These are phyloP conservation scores for Gymnopus androsaceus DNA, from an alignment of 1,284 basidiomycete genomes.

Conservation along the genomic window DNA sequence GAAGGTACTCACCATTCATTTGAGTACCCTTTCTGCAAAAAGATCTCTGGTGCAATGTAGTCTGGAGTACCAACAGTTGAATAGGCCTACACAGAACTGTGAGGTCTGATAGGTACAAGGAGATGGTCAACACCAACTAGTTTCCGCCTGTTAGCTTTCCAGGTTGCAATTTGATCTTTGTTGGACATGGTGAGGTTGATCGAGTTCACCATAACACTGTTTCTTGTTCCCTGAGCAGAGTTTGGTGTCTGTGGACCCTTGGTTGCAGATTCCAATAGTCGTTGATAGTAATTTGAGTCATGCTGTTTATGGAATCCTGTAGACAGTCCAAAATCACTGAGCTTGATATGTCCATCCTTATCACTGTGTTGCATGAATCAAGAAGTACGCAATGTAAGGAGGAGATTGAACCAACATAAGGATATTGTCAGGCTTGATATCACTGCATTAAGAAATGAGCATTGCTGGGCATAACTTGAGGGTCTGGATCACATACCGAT, in stretches of 20 bases:
- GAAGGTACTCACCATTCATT: slow-evolving; percentile 99
- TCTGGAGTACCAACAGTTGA: slow-evolving; percentile 99
- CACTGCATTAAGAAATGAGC: slow-evolving; percentile 48
- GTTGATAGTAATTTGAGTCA: slow-evolving; percentile 89
- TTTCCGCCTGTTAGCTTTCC: slow-evolving; percentile 98
- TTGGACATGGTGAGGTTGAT: slow-evolving; percentile 94
- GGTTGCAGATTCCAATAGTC: slow-evolving; percentile 55
- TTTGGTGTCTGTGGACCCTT: slow-evolving; percentile 35
- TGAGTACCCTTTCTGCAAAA: slow-evolving; percentile 94
- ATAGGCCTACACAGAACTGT: slow-evolving; percentile 69
- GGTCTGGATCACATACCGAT: slow-evolving; percentile 58
- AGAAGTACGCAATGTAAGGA: neutral
- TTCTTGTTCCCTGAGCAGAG: slow-evolving; percentile 51
- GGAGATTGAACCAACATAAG: slow-evolving; percentile 40
- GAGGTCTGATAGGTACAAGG: neutral
- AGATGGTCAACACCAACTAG: slow-evolving; percentile 53
- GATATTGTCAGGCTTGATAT: slow-evolving; percentile 98
- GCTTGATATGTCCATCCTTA: slow-evolving; percentile 88
- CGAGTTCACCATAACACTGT: slow-evolving; percentile 85
- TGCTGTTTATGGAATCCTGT: slow-evolving; percentile 96
- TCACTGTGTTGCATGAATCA: slow-evolving; percentile 57
- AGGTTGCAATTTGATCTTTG: slow-evolving; percentile 91
- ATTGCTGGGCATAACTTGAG: neutral
- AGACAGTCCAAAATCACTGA: slow-evolving; percentile 95
- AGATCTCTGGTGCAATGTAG: slow-evolving; percentile 99